phyloP scores from a whole-genome alignment of 1,284 basidiomycete genomes.

The Boletus sp. region DNA sequence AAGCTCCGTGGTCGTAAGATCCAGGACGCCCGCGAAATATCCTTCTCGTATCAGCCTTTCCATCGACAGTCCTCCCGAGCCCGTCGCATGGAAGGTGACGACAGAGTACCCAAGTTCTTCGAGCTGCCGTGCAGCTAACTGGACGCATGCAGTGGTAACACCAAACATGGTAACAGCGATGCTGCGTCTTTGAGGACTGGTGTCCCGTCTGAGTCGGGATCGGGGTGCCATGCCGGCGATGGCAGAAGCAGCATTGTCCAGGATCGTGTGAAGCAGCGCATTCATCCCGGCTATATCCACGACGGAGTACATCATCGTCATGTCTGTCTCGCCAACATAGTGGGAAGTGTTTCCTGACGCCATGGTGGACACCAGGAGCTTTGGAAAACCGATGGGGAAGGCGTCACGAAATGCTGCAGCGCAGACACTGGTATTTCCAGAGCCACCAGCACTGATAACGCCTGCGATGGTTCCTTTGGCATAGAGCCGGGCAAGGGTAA shows the following conservation, averaged over 20 bases:
- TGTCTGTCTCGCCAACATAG: slow-evolving; percentile 32
- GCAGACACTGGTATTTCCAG: slow-evolving; percentile 30
- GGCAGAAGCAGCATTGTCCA: slow-evolving; percentile 27
- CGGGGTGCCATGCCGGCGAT: slow-evolving; percentile 26
- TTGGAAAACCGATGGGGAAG: slow-evolving; percentile 27
- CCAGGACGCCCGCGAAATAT: slow-evolving; percentile 26
- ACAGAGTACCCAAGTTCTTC: slow-evolving; percentile 29
- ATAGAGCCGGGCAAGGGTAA: slow-evolving; percentile 17
- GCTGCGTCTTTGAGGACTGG: neutral
- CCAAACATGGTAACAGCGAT: slow-evolving; percentile 31
- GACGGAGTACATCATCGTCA: slow-evolving; percentile 32
- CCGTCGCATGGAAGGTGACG: slow-evolving; percentile 29
- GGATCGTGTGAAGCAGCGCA: slow-evolving; percentile 18
- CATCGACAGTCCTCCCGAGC: slow-evolving; percentile 31
- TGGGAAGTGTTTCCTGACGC: slow-evolving; percentile 23
- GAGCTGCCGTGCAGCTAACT: slow-evolving; percentile 20
- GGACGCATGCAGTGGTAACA: slow-evolving; percentile 28
- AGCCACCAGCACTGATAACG: slow-evolving; percentile 25
- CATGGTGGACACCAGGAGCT: slow-evolving; percentile 32
- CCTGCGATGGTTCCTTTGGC: slow-evolving; percentile 14
- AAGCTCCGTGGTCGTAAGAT: slow-evolving; percentile 32
- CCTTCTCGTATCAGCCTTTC: slow-evolving; percentile 27
- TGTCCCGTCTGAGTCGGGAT: neutral
- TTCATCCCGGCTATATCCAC: slow-evolving; percentile 33
- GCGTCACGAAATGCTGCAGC: slow-evolving; percentile 24